These are phyloP conservation scores for Pseudopithomyces chartarum DNA, from an alignment of 2,329 filamentous ascomycete genomes.

Conservation along the genomic window DNA sequence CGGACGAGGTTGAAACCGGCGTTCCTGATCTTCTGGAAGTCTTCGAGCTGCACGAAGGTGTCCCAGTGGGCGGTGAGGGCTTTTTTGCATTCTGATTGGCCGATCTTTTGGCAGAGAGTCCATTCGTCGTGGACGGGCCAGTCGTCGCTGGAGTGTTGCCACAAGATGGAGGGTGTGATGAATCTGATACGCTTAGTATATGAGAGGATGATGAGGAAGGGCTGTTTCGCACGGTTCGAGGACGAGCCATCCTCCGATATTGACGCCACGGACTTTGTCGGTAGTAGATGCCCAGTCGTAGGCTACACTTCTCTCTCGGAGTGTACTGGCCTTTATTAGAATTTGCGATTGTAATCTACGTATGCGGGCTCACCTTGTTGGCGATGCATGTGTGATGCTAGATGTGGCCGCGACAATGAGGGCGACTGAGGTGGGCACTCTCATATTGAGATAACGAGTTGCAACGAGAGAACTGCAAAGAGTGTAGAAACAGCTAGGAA, in stretches of 20 bases:
- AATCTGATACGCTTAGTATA: constrained; percentile 39
- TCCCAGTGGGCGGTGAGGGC: constrained; percentile 58
- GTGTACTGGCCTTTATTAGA: constrained; percentile 9
- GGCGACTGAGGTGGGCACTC: background rate
- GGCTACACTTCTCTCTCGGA: constrained; percentile 21
- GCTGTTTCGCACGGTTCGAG: constrained; percentile 31
- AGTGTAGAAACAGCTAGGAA: too few species aligned
- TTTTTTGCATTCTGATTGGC: constrained; percentile 48
- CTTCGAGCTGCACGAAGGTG: constrained; percentile 54
- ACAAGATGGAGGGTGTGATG: constrained; percentile 63
- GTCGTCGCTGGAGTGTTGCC: constrained; percentile 34
- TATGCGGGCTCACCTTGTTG: background rate
- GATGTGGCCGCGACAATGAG: background rate
- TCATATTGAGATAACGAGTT: background rate
- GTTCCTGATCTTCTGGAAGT: constrained; percentile 61
- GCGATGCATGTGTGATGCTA: background rate
- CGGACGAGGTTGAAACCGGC: constrained; percentile 65
- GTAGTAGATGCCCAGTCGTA: constrained; percentile 51
- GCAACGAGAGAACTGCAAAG: too few species aligned
- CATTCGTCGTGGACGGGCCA: constrained; percentile 55
- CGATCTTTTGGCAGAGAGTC: constrained; percentile 55
- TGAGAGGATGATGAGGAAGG: background rate
- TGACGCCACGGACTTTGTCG: constrained; percentile 46
- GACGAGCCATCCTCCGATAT: constrained; percentile 43
- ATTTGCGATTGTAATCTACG: background rate